Evolutionary conservation across 139 green algal genomes (phyloP).

Genomic region (Coelastrella sp.): DNA sequence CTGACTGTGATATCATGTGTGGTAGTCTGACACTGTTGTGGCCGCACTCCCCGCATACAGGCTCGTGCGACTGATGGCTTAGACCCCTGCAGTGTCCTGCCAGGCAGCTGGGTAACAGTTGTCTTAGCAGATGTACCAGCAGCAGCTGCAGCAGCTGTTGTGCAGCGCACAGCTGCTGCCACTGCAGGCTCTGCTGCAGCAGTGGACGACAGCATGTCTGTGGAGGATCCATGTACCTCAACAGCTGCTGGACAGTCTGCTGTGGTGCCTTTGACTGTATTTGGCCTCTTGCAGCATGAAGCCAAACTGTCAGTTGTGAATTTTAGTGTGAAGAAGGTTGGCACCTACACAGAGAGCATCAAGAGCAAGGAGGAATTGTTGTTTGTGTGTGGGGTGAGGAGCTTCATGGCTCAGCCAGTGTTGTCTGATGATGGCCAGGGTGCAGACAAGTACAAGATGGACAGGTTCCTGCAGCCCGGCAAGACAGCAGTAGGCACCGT

Average conservation of each 20-base stretch:
- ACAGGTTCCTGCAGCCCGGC: slow-evolving; percentile 87
- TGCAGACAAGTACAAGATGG: slow-evolving; percentile 94
- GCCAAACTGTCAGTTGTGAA: slow-evolving; percentile 92
- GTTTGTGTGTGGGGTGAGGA: slow-evolving; percentile 63
- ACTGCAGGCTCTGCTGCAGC: slow-evolving; percentile 12
- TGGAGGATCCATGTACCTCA: background rate
- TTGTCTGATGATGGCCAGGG: slow-evolving; percentile 60
- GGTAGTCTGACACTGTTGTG: background rate
- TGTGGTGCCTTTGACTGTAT: slow-evolving; percentile 68
- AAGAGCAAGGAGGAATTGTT: slow-evolving; percentile 89
- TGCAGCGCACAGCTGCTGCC: slow-evolving; percentile 54
- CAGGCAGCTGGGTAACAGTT: slow-evolving; percentile 82
- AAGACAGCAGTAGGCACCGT: slow-evolving; percentile 72
- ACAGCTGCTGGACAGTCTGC: background rate
- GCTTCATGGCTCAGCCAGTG: slow-evolving; percentile 70
- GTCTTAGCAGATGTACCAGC: slow-evolving; percentile 72
- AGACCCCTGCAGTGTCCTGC: slow-evolving; percentile 56
- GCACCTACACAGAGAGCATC: slow-evolving; percentile 68
- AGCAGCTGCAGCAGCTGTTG: slow-evolving; percentile 55
- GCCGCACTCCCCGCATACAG: background rate
- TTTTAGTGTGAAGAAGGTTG: slow-evolving; percentile 72
- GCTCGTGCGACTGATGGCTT: slow-evolving; percentile 48
- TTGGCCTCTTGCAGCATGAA: slow-evolving; percentile 94
- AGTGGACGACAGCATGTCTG: background rate
- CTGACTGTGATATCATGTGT: too few relatives aligned